Evolutionary conservation across 805 yeast genomes (phyloP), one percentile per base, ranked within the genome.

Genomic region (Candida anglica): DNA sequence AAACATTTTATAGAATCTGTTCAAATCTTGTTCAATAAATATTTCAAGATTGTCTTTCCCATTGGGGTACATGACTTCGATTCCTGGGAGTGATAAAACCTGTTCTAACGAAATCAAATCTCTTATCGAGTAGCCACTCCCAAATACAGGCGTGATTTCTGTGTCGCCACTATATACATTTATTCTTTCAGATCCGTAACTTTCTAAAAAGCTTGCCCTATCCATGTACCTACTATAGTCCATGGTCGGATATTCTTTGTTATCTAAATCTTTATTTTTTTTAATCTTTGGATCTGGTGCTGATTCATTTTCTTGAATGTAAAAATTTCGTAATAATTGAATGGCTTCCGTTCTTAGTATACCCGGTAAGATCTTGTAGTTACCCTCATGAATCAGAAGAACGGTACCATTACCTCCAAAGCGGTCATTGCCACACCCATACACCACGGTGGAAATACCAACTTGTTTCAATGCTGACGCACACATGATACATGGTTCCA

Each of bases 401-500:
- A 91, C 93, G 0, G 95, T 81, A 0, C 98, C 98, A 55, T 89
- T 89, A 0, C 98, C 98, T 0, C 98, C 98, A 61, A 93, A 93
- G 29, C 98, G 61, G 42, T 91, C 98, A 54, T 93, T 93, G 0
- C 87, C 93, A 50, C 96, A 89, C 0, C 98, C 98, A 50, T 86
- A 93, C 29, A 79, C 79, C 1, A 91, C 96, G 26, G 67, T 65
- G 19, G 75, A 59, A 8, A 93, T 77, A 2, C 83, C 81, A 29
- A 89, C 55, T 47, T 93, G 98, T 38, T 89, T 71, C 26, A 93
- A 60, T 2, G 95, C 88, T 26, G 93, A 79, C 0, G 96, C 98
- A 63, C 98, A 93, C 98, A 93, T 93, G 6, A 93, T 83, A 53
- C 98, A 93, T 0, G 98, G 98, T 58, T 93, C 98, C 0, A 93